Evolutionary conservation across 1,284 basidiomycete genomes (phyloP), one percentile per base, ranked within the genome.

Genomic region (Laetiporus sulphureus): DNA sequence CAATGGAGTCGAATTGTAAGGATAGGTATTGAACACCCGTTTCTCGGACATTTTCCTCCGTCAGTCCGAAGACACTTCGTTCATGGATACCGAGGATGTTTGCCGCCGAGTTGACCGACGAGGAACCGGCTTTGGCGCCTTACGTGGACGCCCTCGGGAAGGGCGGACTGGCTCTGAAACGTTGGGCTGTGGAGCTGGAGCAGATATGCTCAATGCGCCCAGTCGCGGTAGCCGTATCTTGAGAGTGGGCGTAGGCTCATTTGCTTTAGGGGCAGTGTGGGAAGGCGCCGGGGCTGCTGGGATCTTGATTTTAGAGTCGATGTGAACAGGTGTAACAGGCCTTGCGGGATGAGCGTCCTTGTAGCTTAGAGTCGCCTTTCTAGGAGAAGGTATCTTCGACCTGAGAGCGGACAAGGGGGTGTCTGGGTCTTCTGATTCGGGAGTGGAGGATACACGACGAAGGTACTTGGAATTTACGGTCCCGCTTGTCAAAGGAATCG

Each of bases 191-290:
- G 51, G 32, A 8, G 47, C 35, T 15, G 47, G 36, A 7, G 48
- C 36, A 8, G 47, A 40, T 13, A 42, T 44, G 32, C 40, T 53
- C 33, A 60, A 33, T 5, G 47, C 50, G 18, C 49, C 70, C 38
- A 76, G 59, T 16, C 73, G 67, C 11, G 75, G 75, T 41, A 79
- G 64, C 20, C 76, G 71, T 44, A 79, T 79, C 58, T 78, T 78
- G 40, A 79, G 65, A 4, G 72, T 72, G 8, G 73, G 71, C 1
- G 61, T 63, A 6, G 56, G 44, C 10, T 51, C 42, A 10, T 46
- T 12, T 30, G 40, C 23, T 33, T 36, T 47, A 22, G 41, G 41
- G 31, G 24, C 24, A n/a, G 39, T 47, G 10, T 24, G 19, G 7
- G 46, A 37, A 36, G 51, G 41, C 3, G 51, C 51, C 13, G 48